Evolutionary conservation across 2,329 filamentous ascomycete species (phyloP), one percentile per base, ranked within the genome.

Genomic region (Fusarium avenaceum): DNA sequence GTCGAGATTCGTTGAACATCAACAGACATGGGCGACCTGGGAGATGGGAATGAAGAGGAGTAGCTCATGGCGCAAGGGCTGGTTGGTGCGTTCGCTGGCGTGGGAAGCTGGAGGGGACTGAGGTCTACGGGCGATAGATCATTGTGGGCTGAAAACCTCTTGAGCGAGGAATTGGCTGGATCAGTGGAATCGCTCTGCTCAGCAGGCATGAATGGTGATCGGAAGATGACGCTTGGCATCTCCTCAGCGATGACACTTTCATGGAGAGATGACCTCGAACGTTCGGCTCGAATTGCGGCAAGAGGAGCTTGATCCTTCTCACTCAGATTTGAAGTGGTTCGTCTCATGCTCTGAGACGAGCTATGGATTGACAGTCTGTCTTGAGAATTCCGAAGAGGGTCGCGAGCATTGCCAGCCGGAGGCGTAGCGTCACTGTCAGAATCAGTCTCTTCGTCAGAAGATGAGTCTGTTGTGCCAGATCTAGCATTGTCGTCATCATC

Each of bases 1-100:
- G 92, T 94, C 7, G 91, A 92, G 28, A 93, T 86, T 20, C 90
- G 86, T 53, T 92, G 89, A 2, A 87, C 87, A 66, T 94, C 92
- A 56, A 92, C 89, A 6, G 88, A 89, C 78, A 92, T 82, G 59
- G 89, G 83, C 62, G 90, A 86, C 53, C 90, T 87, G 0, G 91
- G 92, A 7, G 91, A 93, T 2, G 91, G 86, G 74, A 89, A 85
- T 0, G 91, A 91, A 1, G 91, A 88, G 49, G 88, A 82, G 66
- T 87, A 85, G 50, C 86, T 85, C 63, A 87, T 86, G 40, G 91
- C 87, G 53, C 90, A 88, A 10, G 91, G 89, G 77, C 90, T 89
- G 65, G 87, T 76, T n/a, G 87, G 85, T 30, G 81, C 79, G 57
- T 83, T 71, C 5, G 82, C 79, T 4, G 80, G 77, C 4, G 82